These are phyloP conservation scores for Cryptosporidium parvum DNA, from an alignment of 169 alveolate genomes.

Conservation along the genomic window DNA sequence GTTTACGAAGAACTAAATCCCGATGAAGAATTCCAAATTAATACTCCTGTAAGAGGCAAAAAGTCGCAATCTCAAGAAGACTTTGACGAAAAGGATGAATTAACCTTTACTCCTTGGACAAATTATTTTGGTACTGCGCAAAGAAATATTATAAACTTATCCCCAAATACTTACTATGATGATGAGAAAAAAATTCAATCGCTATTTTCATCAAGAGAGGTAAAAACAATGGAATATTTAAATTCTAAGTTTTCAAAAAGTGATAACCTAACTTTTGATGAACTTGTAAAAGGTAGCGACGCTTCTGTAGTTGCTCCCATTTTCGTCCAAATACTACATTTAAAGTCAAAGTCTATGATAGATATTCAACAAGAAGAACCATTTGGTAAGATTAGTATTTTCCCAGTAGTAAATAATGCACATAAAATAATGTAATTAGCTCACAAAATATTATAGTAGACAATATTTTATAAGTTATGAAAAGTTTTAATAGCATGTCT, in stretches of 20 bases:
- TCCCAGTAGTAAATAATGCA: background rate
- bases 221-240: slow-evolving; percentile 59
- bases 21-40: background rate
- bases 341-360: slow-evolving; percentile 63
- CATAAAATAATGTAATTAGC: background rate
- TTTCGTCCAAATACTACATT: slow-evolving; percentile 60
- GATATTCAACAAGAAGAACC: slow-evolving; percentile 42
- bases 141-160: background rate
- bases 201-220: slow-evolving; percentile 53
- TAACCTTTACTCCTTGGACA: slow-evolving; percentile 72
- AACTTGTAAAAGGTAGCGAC: slow-evolving; percentile 19
- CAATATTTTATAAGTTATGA: background rate
- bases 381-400: slow-evolving; percentile 47
- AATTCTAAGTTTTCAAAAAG: slow-evolving; percentile 26
- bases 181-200: slow-evolving; percentile 9
- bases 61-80: background rate
- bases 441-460: background rate
- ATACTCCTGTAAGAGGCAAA: slow-evolving; percentile 52
- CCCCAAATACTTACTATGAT: slow-evolving; percentile 7
- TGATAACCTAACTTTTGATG: slow-evolving; percentile 12
- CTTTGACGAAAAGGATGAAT: slow-evolving; percentile 17
- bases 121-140: slow-evolving; percentile 26
- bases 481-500: background rate
- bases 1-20: background rate
- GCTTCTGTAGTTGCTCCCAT: slow-evolving; percentile 57